These are phyloP conservation scores for Yamadazyma sp. DNA, from an alignment of 1,139 yeast genomes.

Conservation along the genomic window DNA sequence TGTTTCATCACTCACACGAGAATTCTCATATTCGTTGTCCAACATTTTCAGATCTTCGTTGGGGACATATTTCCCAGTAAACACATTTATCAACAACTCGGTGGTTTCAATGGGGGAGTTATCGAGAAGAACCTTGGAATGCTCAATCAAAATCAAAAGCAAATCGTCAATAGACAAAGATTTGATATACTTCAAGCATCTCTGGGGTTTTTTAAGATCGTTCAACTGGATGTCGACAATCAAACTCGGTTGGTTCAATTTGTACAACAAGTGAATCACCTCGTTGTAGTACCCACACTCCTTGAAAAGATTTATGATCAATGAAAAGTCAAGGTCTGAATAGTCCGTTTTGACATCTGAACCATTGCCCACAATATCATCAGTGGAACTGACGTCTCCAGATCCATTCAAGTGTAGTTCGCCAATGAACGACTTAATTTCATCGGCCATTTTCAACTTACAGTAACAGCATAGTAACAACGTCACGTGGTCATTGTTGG, in stretches of 20 bases:
- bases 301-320: constrained; percentile 70
- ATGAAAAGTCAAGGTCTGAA: constrained; percentile 61
- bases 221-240: constrained; percentile 77
- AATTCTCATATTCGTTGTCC: constrained; percentile 5
- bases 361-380: constrained; percentile 7
- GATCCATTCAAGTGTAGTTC: constrained; percentile 30
- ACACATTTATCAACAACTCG: constrained; percentile 75
- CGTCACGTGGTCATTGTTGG: constrained; percentile 80
- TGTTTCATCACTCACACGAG: constrained; percentile 9
- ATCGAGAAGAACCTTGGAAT: constrained; percentile 66
- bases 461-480: constrained; percentile 80
- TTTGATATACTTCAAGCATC: constrained; percentile 66
- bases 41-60: constrained; percentile 12
- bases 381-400: constrained; percentile 3
- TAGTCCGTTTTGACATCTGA: constrained; percentile 16
- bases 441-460: constrained; percentile 63
- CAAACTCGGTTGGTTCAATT: constrained; percentile 68
- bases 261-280: constrained; percentile 71
- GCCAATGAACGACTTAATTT: constrained; percentile 59
- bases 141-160: constrained; percentile 64
- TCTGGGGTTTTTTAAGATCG: constrained; percentile 62
- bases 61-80: constrained; percentile 80
- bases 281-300: constrained; percentile 72
- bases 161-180: constrained; percentile 78
- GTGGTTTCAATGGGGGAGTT: constrained; percentile 80